Evolutionary conservation across 192 early-diverging fungal genomes (phyloP), one percentile per base, ranked within the genome.

Genomic region (Backusella macrospora): DNA sequence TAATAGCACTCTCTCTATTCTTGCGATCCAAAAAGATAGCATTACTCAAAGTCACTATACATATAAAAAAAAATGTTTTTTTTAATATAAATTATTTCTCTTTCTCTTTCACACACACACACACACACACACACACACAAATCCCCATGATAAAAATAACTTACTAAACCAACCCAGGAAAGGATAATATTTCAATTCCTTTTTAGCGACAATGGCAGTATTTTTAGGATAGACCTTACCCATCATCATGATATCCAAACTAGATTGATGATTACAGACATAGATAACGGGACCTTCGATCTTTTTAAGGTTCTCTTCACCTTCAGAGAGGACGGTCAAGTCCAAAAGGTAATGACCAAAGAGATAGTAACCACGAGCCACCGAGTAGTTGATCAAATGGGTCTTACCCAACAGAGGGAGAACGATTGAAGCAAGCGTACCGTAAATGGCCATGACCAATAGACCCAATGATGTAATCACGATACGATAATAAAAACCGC

Each of bases 21-120:
- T 87, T 88, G 46, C 95, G 90, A 82, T 92, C 89, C 59, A 97
- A 92, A 77, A 98, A 98, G 49, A 98, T 89, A 73, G 93, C 92
- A 68, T 91, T 90, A 23, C 90, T 92, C 13, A 94, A 71, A 23
- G 80, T 85, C 91, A 96, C 90, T 92, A 75, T 63, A 47, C 37
- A 44, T 7, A 44, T 44, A 23, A 65, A 43, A 46, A 62, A 76
- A 14, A 42, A 2, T 8, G 13, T 45, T 44, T 44, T 13, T 42
- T 4, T 6, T 34, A 34, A 34, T 34, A 34, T 34, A 34, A 34
- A 34, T 34, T 37, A 1, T 8, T 9, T 37, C 23, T 29, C 26
- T 0, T 37, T 62, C 55, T 59, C 18, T 44, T 18, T 43, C 13
- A 9, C 16, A 6, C 13, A 26, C 14, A 63, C 48, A 73, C 63